Percentiles rank a stretch among this genome's conserved stretches.
These are phyloP conservation scores for Brassica napus DNA, from an alignment of 345 rosid species.

Conservation along the genomic window DNA sequence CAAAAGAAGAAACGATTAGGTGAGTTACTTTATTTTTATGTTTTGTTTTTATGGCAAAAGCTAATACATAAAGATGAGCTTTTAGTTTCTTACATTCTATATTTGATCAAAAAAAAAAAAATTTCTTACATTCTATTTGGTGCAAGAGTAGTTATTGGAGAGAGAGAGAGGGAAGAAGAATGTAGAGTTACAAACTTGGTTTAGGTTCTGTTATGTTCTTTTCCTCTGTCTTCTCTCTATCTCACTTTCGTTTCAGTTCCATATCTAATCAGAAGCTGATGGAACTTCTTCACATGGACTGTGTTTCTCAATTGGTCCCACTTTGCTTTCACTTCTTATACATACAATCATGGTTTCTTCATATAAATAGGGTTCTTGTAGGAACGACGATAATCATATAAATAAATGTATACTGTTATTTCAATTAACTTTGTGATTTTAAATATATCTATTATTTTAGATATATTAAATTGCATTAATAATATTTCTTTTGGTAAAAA, in stretches of 20 bases:
- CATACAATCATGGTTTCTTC: not conserved
- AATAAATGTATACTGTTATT: too few relatives aligned
- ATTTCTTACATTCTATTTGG: conserved; percentile 39
- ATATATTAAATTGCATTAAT: too few relatives aligned
- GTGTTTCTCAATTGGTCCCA: conserved; percentile 29
- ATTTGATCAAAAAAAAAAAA: too few relatives aligned
- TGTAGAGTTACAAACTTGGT: conserved; percentile 42
- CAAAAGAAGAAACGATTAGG: conserved; percentile 1
- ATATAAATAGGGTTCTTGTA: not conserved
- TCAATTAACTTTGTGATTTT: not conserved
- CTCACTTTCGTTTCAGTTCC: conserved; percentile 36
- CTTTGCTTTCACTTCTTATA: conserved; percentile 25
- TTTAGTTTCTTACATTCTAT: conserved; percentile 38
- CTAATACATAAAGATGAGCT: conserved; percentile 30
- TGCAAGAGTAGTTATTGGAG: conserved; percentile 33
- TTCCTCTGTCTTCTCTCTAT: conserved; percentile 31
- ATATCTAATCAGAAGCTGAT: conserved; percentile 36
- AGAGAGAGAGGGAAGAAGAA: conserved; percentile 18
- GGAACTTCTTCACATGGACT: conserved; percentile 42
- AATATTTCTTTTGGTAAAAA: too few relatives aligned
- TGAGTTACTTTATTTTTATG: conserved; percentile 15
- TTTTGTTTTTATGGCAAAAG: conserved; percentile 29
- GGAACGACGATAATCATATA: not conserved
- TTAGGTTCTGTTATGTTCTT: conserved; percentile 40
- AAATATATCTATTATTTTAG: too few relatives aligned